Percentiles rank a stretch among this genome's conserved stretches.
These are phyloP conservation scores for Fusarium musae DNA, from an alignment of 2,329 filamentous ascomycete species.

Conservation along the genomic window DNA sequence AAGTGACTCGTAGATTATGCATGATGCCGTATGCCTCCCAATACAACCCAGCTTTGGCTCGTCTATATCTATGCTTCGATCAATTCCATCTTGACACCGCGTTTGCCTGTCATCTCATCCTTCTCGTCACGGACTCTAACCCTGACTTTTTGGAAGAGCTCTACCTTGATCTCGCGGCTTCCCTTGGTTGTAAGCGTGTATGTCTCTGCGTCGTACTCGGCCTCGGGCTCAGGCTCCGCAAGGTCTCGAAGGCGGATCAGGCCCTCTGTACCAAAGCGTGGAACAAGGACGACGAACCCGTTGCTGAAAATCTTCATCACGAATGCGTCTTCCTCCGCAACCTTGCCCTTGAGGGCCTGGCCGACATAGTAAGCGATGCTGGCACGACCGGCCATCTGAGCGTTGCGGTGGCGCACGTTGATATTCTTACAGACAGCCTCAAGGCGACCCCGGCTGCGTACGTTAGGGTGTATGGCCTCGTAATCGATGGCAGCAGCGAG, in stretches of 20 bases:
- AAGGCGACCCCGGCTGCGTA: slow-evolving; percentile 84
- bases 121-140: slow-evolving; percentile 92
- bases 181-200: slow-evolving; percentile 77
- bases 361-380: slow-evolving; percentile 98
- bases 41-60: background rate
- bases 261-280: slow-evolving; percentile 93
- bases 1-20: slow-evolving; percentile 29
- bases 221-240: slow-evolving; percentile 79
- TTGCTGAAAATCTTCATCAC: slow-evolving; percentile 98
- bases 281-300: slow-evolving; percentile 96
- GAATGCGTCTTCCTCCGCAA: slow-evolving; percentile 88
- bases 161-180: slow-evolving; percentile 69
- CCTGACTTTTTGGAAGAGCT: slow-evolving; percentile 91
- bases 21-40: slow-evolving; percentile 12
- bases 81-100: slow-evolving; percentile 83
- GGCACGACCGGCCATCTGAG: slow-evolving; percentile 92
- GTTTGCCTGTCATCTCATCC: slow-evolving; percentile 96
- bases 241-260: slow-evolving; percentile 88
- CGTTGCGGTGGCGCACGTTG: slow-evolving; percentile 96
- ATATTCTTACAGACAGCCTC: slow-evolving; percentile 98
- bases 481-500: slow-evolving; percentile 96
- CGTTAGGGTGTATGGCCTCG: slow-evolving; percentile 82
- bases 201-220: slow-evolving; percentile 85
- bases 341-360: slow-evolving; percentile 85
- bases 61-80: slow-evolving; percentile 50